These are phyloP conservation scores for Noccaea bulbosa DNA, from an alignment of 345 rosid species.

Conservation along the genomic window DNA sequence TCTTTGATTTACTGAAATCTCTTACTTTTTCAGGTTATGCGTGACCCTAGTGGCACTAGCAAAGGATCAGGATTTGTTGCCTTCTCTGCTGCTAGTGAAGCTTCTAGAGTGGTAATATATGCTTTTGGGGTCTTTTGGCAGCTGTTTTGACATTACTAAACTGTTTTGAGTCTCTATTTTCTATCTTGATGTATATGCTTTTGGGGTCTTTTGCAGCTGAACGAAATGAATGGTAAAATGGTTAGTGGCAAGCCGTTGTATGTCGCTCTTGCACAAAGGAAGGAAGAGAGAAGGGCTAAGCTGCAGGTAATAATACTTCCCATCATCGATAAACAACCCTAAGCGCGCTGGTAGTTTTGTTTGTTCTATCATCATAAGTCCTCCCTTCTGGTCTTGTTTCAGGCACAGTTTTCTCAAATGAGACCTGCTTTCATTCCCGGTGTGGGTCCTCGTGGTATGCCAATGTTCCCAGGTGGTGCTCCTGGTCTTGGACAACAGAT, in stretches of 20 bases:
- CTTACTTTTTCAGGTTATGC: constrained; percentile 58
- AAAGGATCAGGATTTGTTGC: constrained; percentile 59
- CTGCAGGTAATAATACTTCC: constrained; percentile 61
- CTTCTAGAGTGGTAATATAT: constrained; percentile 74
- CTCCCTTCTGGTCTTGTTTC: neutral
- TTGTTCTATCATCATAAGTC: neutral
- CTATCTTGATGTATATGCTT: neutral
- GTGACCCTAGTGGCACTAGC: constrained; percentile 74
- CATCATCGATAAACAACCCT: neutral
- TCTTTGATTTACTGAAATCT: too few relatives aligned
- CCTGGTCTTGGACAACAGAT: constrained; percentile 88
- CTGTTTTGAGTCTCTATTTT: neutral
- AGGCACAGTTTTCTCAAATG: constrained; percentile 97
- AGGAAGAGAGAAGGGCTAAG: constrained; percentile 95
- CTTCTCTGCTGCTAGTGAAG: constrained; percentile 83
- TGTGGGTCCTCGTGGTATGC: constrained; percentile 75
- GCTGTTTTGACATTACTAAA: too few relatives aligned
- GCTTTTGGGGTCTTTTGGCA: too few relatives aligned
- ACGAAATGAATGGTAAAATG: constrained; percentile 96
- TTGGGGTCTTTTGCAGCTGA: constrained; percentile 25
- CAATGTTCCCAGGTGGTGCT: constrained; percentile 84
- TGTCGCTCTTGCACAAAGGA: constrained; percentile 93
- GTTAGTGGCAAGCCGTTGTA: constrained; percentile 84
- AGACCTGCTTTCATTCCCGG: constrained; percentile 72
- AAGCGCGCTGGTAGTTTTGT: too few relatives aligned